Evolutionary conservation across 176 grass and related monocot species (phyloP), one percentile per base, ranked within the genome.

Genomic region (Aegilops bicornis): DNA sequence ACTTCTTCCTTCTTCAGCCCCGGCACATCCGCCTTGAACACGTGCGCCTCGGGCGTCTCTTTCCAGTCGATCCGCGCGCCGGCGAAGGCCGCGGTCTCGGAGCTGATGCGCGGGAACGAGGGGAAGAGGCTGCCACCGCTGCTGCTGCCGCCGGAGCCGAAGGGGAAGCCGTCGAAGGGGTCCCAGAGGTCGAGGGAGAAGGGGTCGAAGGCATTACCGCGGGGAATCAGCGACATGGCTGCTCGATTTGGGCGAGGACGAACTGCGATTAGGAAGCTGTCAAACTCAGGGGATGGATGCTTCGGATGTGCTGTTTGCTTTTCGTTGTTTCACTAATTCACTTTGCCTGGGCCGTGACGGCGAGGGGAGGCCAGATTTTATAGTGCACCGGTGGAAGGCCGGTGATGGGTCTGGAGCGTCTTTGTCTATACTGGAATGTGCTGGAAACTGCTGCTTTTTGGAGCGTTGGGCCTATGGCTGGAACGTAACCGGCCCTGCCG

Each of bases 1-100:
- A 92, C 77, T 64, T 93, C 91, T 85, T 93, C 88, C 82, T 90
- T 90, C 82, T 90, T 93, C 25, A 93, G 40, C 77, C 91, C 91
- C 16, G 88, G 91, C 24, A 93, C 76, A 10, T 93, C 91, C 19
- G 91, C 91, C 91, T 90, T 87, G 88, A 93, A 93, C 85, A 93
- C 88, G 88, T 93, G 91, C 27, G 85, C 85, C 85, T 90, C 88
- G 7, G 91, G 85, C 0, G 91, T 93, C 85, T 93, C 91, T 78
- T 62, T 93, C 91, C 88, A 93, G 76, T 93, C 91, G 50, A 93
- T 90, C 56, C 91, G 72, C 22, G 88, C 81, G 12, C 84, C 66
- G 0, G 72, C 78, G 72, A 93, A 90, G 71, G 85, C 81, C 15
- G 64, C 69, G 0, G 85, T 82, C 43, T 93, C 91, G 3, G 77